Base-by-base conservation (phyloP, 257 asterid genomes). In the Jaltomata sinuosa region DNA sequence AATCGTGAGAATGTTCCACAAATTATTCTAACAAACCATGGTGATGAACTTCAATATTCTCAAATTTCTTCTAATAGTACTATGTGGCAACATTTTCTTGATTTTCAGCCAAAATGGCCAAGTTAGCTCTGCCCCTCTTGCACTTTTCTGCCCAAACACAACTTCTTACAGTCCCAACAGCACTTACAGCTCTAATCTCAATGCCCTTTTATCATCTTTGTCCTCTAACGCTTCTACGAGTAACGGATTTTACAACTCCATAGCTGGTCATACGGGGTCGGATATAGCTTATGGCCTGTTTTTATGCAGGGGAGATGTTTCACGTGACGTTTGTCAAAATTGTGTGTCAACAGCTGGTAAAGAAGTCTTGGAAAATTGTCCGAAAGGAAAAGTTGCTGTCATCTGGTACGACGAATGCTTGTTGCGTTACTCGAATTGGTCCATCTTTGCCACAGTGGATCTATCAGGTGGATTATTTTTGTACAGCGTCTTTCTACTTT, bases 271-370 rank as follows among this genome's bases (percentile, higher is more conserved):
- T 1, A 52, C 19, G 52, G 36, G 85, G 11, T 29, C 82, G 0
- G 62, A 50, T 3, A 54, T 31, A 14, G 84, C 40, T n/a, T 40
- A 85, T 3, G 87, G 83, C 47, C 34, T 84, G 22, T 79, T 61
- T 36, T 84, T 87, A 42, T 88, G 89, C 22, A 85, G 86, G 6
- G 87, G 85, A n/a, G 88, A 87, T 79, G 52, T 84, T 42, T 79
- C 36, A 0, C 1, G 42, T 0, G n/a, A 29, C 4, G 64, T 11
- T 16, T 85, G 89, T 79, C 32, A 64, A 9, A 21, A 22, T 1
- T 88, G 87, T 3, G 54, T 86, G 25, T 21, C 50, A 47, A 57
- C 18, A 21, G 87, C 87, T 1, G 3, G 14, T 0, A 21, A 4
- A 18, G 84, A 83, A 0, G 21, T 42, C 55, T 8, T 8, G 10